phyloP scores from a whole-genome alignment of 1,284 basidiomycete species.

The Ceratobasidium sp. region DNA sequence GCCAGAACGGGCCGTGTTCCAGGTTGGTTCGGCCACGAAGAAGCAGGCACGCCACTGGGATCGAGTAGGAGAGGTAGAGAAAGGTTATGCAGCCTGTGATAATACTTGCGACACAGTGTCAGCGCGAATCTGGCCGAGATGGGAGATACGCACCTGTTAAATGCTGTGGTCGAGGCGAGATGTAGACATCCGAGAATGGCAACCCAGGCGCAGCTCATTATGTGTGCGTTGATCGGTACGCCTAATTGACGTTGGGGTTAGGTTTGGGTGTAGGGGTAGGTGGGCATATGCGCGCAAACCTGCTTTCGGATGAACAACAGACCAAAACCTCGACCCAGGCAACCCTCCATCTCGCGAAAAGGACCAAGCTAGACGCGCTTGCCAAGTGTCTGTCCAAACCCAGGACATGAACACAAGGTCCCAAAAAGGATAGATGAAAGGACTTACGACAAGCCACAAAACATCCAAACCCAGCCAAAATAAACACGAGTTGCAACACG shows the following conservation, averaged over 20 bases:
- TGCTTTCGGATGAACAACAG: slow-evolving; percentile 16
- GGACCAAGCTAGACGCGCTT: slow-evolving; percentile 39
- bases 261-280: not conserved
- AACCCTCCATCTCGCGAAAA: slow-evolving; percentile 34
- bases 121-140: not conserved
- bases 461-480: slow-evolving; percentile 31
- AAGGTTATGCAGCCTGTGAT: slow-evolving; percentile 36
- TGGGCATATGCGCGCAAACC: not conserved
- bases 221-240: slow-evolving; percentile 35
- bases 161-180: slow-evolving; percentile 34
- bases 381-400: slow-evolving; percentile 40
- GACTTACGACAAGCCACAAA: slow-evolving; percentile 39
- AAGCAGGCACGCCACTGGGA: slow-evolving; percentile 36
- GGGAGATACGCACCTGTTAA: slow-evolving; percentile 12
- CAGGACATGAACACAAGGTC: not conserved
- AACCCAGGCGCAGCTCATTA: slow-evolving; percentile 39
- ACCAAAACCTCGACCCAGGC: slow-evolving; percentile 43
- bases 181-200: slow-evolving; percentile 36
- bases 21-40: slow-evolving; percentile 13
- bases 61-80: slow-evolving; percentile 39
- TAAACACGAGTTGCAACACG: slow-evolving; percentile 16
- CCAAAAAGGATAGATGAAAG: not conserved
- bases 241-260: not conserved
- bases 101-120: slow-evolving; percentile 19
- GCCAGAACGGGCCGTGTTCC: slow-evolving; percentile 36